These are phyloP conservation scores for Bruguiera sexangula DNA, from an alignment of 345 rosid species.

Conservation along the genomic window DNA sequence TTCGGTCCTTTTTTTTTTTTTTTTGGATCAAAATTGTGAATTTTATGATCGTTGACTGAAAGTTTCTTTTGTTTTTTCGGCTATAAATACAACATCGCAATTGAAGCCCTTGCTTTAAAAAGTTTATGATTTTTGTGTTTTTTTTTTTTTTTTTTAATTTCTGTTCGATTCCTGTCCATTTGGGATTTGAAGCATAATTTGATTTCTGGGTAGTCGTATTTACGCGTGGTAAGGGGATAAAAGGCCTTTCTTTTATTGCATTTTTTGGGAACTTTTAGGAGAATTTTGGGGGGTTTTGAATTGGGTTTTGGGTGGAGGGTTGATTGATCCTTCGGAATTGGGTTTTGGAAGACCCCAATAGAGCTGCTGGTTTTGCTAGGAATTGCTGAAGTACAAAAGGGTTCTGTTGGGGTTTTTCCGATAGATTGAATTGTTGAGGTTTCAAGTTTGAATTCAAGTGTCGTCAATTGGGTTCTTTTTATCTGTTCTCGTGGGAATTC, in stretches of 20 bases:
- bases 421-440: not conserved
- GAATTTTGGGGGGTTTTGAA: slow-evolving; percentile 16
- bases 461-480: slow-evolving; percentile 8
- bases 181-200: not conserved
- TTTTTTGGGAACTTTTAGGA: not conserved
- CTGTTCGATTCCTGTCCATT: not conserved
- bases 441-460: slow-evolving; percentile 6
- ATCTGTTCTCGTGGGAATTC: not conserved
- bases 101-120: too few species aligned
- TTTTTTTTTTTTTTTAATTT: not conserved
- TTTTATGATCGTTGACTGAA: too few species aligned
- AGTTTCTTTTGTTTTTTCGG: too few species aligned
- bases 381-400: not conserved
- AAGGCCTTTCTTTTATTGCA: slow-evolving; percentile 9
- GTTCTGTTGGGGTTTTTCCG: not conserved
- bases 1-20: too few species aligned
- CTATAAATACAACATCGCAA: too few species aligned
- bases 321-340: not conserved
- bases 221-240: slow-evolving; percentile 8
- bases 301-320: slow-evolving; percentile 8
- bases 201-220: not conserved
- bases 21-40: too few species aligned
- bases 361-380: slow-evolving; percentile 1
- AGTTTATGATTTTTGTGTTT: too few species aligned
- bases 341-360: not conserved